Base-by-base conservation (phyloP, 1,284 basidiomycete genomes). In the Rhodofomes roseus region DNA sequence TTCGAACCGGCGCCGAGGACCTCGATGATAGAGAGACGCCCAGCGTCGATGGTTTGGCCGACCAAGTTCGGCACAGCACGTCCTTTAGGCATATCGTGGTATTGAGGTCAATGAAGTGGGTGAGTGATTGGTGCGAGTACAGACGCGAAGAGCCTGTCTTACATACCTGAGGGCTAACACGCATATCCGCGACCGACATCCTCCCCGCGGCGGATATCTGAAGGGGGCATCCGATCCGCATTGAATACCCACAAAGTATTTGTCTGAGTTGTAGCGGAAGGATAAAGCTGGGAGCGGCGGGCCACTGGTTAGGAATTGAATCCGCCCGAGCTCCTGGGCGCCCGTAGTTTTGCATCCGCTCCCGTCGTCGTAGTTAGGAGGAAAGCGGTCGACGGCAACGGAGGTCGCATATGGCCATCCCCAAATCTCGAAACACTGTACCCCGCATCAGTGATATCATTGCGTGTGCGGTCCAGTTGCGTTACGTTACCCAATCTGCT, bases 1-100 rank as follows among this genome's bases (percentile, higher is more conserved):
- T 96, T 96, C 3, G 94, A 93, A 44, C 95, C 95, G 39, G 92
- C 82, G 52, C 95, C 96, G 51, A 98, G 83, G 54, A 94, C 83
- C 63, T 89, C 84, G 65, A 91, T 83, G 66, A 96, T 87, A 74
- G 92, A 85, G 62, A 96, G 83, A 43, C 85, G 80, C 62, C 85
- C 88, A 64, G 83, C 79, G 78, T 92, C 89, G 74, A 94, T 89
- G 70, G 81, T 77, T 56, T 85, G 85, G 56, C 87, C 87, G 65
- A 86, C 62, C n/a, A 73, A 66, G 57, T 63, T 63, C 39, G 63
- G 63, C 22, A 65, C 63, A n/a, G 7, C 22, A 25, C 50, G 50
- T 48, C 46, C 46, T 52, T 36, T 34, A 9, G 22, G 8, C 50
- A 52, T 52, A 54, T 57, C 55, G 50, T 40, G 57, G 48, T 63